A percentile compares a stretch with the other conserved stretches of the same genome.
phyloP scores from a whole-genome alignment of 768 basidiomycete species.

The Tricholoma saponaceum region DNA sequence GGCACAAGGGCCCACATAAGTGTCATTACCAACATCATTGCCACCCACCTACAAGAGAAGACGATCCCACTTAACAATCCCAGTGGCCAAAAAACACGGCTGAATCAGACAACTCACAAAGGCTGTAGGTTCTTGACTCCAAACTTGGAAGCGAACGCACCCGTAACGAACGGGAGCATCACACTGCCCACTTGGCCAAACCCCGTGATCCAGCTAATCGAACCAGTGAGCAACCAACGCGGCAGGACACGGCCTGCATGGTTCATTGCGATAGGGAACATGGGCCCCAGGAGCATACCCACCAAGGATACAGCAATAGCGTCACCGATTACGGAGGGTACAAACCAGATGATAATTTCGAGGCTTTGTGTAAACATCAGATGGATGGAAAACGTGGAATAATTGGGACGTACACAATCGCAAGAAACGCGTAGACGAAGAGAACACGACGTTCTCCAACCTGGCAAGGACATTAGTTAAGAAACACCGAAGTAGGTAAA shows the following conservation, averaged over 20 bases:
- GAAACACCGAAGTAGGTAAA: not conserved
- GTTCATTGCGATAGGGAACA: constrained; percentile 75
- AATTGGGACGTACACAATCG: constrained; percentile 36
- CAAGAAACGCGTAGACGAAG: constrained; percentile 46
- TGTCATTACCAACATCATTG: constrained; percentile 1
- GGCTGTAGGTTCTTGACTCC: constrained; percentile 65
- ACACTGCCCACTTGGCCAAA: constrained; percentile 60
- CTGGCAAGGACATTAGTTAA: constrained; percentile 17
- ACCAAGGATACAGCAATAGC: constrained; percentile 62
- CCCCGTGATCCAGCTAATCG: too few species aligned
- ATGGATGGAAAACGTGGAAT: not conserved
- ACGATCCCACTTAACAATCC: not conserved
- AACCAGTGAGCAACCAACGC: constrained; percentile 52
- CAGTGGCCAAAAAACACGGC: not conserved
- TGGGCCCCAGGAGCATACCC: constrained; percentile 73
- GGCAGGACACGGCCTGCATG: constrained; percentile 67
- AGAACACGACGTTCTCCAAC: constrained; percentile 56
- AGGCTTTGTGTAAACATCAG: constrained; percentile 32
- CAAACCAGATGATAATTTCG: constrained; percentile 68
- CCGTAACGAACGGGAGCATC: constrained; percentile 68
- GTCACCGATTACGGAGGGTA: constrained; percentile 59
- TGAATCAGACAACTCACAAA: constrained; percentile 37
- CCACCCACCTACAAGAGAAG: not conserved
- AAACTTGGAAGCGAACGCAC: constrained; percentile 59
- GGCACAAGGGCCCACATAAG: not conserved